A percentile compares a stretch with the other conserved stretches of the same genome.
Conservation (phyloP, 805 yeast genomes). For the Saccharomycopsis fermentans region DNA sequence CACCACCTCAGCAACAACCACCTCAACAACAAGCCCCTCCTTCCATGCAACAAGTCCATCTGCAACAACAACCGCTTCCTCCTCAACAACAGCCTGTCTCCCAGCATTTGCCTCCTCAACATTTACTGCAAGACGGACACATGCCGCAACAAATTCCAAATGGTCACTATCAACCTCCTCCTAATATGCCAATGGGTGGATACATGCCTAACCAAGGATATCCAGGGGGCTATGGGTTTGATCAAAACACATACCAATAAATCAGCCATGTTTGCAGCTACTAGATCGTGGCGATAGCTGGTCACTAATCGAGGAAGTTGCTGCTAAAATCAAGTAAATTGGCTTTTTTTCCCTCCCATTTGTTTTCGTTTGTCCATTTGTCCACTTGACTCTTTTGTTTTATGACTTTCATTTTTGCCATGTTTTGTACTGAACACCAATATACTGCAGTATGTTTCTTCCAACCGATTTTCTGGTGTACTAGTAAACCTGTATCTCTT, state of each 20-base stretch:
- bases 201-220: slow-evolving; percentile 10
- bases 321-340: too few relatives aligned
- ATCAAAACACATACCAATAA: slow-evolving; percentile 4
- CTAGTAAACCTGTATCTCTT: too few relatives aligned
- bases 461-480: background rate
- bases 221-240: slow-evolving; percentile 7
- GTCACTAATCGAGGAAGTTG: too few relatives aligned
- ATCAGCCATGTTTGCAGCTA: too few relatives aligned
- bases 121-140: slow-evolving; percentile 20
- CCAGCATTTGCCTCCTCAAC: slow-evolving; percentile 27
- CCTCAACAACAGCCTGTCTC: slow-evolving; percentile 26
- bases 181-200: slow-evolving; percentile 7
- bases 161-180: slow-evolving; percentile 13
- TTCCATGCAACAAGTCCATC: slow-evolving; percentile 25
- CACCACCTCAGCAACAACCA: slow-evolving; percentile 22
- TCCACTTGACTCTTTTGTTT: background rate
- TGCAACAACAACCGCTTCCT: slow-evolving; percentile 19
- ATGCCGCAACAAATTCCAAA: slow-evolving; percentile 23
- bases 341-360: too few relatives aligned
- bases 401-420: background rate
- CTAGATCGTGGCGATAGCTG: too few relatives aligned
- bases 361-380: too few relatives aligned
- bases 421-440: background rate
- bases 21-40: slow-evolving; percentile 25
- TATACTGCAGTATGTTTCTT: background rate